Evolutionary conservation across 1,284 basidiomycete species (phyloP), one percentile per base, ranked within the genome.

Genomic region (Malassezia globosa): DNA sequence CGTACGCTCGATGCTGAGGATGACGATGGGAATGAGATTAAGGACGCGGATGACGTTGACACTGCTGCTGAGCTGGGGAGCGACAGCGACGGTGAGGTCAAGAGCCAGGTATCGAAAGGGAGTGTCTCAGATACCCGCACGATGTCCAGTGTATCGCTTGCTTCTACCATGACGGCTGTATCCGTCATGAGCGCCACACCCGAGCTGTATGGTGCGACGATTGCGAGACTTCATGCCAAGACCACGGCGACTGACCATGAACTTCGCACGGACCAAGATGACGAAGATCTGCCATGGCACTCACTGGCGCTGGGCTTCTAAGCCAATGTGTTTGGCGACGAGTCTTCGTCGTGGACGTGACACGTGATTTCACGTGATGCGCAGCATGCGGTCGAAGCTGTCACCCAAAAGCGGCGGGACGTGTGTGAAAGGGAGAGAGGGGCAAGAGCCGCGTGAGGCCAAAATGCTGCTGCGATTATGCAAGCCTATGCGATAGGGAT

Each of bases 211-310:
- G 19, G 14, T 6, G 14, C 4, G 6, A 37, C 44, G 5, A 26
- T 37, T 3, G 19, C 16, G 18, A 37, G 44, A 5, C 35, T 52
- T 25, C 50, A 35, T n/a, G 18, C 26, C 23, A 13, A 37, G 14
- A 19, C 42, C 19, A 31, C 23, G 6, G 39, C 46, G 8, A 24
- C 37, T 11, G 27, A 46, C 29, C 31, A 13, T 7, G n/a, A 24
- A 16, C 29, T 40, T 21, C 44, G 50, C 33, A 40, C 29, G 24
- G 45, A 37, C 29, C 34, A 38, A 24, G 45, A 46, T 5, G 44
- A 52, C 24, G 50, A 52, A 24, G 50, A 52, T 23, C 29, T 52
- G 37, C 50, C 50, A 8, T 52, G 50, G 50, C 37, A 41, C n/a
- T 14, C 18, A 11, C 18, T n/a, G 16, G 50, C 50, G 11, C 23